Evolutionary conservation across 2,329 filamentous ascomycete genomes (phyloP), one percentile per base, ranked within the genome.

Genomic region (Diaporthe citri): DNA sequence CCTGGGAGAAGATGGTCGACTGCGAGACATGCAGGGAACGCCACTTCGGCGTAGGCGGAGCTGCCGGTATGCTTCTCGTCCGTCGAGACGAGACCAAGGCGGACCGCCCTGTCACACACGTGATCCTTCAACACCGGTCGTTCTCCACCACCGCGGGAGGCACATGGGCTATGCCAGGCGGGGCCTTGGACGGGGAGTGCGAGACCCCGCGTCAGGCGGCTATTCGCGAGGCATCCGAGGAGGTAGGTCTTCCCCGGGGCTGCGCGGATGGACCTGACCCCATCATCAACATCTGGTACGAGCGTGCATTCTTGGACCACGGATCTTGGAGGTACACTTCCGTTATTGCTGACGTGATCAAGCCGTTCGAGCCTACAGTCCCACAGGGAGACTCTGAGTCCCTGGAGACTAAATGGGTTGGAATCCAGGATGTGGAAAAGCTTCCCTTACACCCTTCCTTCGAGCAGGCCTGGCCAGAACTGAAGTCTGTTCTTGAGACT

Each of bases 131-230:
- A 17, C 71, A 25, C 1, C 71, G 70, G 10, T 59, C 70, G 2
- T 31, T 12, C 36, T 15, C 2, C 1, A 55, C 51, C 5, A 43
- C n/a, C 2, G 43, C 39, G 7, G 74, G 70, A 6, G 67, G 60
- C 3, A 73, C 74, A 2, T 75, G 71, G 74, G 71, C 62, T 4
- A 17, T 71, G 4, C 74, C 74, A 9, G 71, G 74, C 17, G 64
- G 74, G 1, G 71, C 56, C 15, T 28, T 75, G 1, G n/a, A 73
- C 36, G 20, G 12, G 8, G n/a, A 2, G 36, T 39, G 71, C n/a
- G 74, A 75, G 56, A 57, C 31, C 15, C 55, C 62, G 0, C 20
- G 28, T 1, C 20, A 69, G 17, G 56, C 43, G 10, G 71, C 74
- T 1, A 48, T 73, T 12, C 71, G 74, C 6, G 71, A 64, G 22